Conservation (phyloP, 2,329 filamentous ascomycete genomes). For the Dendryphion nanum region DNA sequence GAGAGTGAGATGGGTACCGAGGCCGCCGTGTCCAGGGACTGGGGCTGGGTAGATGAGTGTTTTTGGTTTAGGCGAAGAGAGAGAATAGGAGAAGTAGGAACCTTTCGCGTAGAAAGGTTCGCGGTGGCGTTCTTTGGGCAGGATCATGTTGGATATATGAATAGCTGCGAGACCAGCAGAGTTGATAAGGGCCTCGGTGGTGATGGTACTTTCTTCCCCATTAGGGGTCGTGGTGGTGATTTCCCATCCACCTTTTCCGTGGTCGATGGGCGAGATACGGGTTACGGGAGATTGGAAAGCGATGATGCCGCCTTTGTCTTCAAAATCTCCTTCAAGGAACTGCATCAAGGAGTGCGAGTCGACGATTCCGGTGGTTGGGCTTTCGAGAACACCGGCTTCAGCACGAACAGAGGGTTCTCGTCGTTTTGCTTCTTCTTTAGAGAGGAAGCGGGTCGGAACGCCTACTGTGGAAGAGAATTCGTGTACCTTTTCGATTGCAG, state of each 20-base stretch:
- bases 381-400: constrained; percentile 73
- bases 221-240: constrained; percentile 53
- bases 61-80: constrained; percentile 61
- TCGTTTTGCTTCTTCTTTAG: constrained; percentile 57
- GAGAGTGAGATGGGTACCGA: constrained; percentile 91
- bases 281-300: constrained; percentile 69
- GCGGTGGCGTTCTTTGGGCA: constrained; percentile 55
- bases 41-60: constrained; percentile 88
- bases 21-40: constrained; percentile 73
- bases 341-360: constrained; percentile 86
- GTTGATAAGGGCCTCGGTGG: constrained; percentile 77
- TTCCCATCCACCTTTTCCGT: constrained; percentile 65
- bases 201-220: constrained; percentile 57
- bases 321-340: constrained; percentile 72
- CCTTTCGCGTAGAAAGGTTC: constrained; percentile 85
- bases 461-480: constrained; percentile 53
- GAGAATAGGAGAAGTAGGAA: constrained; percentile 84
- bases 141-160: constrained; percentile 76
- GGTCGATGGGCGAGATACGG: constrained; percentile 53
- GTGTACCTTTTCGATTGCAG: constrained; percentile 59
- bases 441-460: constrained; percentile 73
- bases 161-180: constrained; percentile 79
- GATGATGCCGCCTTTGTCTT: constrained; percentile 71
- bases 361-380: constrained; percentile 82
- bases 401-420: constrained; percentile 77